Evolutionary conservation across 2,329 filamentous ascomycete genomes (phyloP), one percentile per base, ranked within the genome.

Genomic region (Elsinoe arachidis): DNA sequence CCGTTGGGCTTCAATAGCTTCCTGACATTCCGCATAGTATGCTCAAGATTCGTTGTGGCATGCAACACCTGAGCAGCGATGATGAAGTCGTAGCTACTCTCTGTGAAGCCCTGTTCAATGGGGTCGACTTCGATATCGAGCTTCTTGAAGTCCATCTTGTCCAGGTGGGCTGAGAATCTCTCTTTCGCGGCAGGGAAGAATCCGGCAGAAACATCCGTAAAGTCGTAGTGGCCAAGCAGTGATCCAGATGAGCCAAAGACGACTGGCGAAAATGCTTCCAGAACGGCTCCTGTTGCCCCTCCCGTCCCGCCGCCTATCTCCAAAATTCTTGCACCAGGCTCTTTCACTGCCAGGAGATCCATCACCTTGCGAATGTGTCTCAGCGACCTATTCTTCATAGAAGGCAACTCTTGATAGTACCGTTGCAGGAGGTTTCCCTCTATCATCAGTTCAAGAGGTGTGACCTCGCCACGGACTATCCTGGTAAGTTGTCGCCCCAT

Each of bases 371-470:
- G 30, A n/a, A 54, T 5, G 11, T 39, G 56, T 26, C 34, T 11
- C 5, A 35, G 37, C 5, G 11, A 15, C 33, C 17, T 21, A 51
- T 14, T 19, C 14, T 38, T 17, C n/a, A n/a, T n/a, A n/a, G n/a
- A n/a, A n/a, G n/a, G n/a, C n/a, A n/a, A n/a, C n/a, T n/a, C n/a
- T n/a, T 19, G 11, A 21, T 66, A 63, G 56, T 63, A 47, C 6
- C 37, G 19, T 19, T 57, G 47, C 17, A 70, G 62, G 21, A 66
- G 65, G 12, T 60, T 59, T 17, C 67, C 65, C 17, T 63, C 52
- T 33, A 69, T 58, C 65, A 69, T 67, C 4, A 69, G 54, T 33
- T 68, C 64, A 7, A 69, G 64, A 1, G 65, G 59, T 44, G 66
- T 56, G 2, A 64, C 56, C 52, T 67, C 58, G 14, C 57, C 44